Percentiles rank a stretch among this genome's conserved stretches.
These are phyloP conservation scores for Citrus mangshanensis DNA, from an alignment of 345 rosid genomes.

Conservation along the genomic window DNA sequence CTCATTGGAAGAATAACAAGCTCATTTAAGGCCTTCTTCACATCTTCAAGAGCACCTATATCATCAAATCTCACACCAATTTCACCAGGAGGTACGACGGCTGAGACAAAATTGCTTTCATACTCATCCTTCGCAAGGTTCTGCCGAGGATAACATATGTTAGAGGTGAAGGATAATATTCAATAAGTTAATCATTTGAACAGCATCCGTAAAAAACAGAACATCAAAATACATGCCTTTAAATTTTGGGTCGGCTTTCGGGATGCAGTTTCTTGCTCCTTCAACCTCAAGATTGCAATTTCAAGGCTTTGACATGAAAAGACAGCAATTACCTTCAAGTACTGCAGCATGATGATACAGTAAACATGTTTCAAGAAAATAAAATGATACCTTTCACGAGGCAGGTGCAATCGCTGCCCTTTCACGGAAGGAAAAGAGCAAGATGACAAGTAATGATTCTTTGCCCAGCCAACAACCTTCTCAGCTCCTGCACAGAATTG, in stretches of 20 bases:
- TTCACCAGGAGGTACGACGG: conserved; percentile 93
- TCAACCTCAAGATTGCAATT: conserved; percentile 70
- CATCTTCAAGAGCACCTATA: conserved; percentile 96
- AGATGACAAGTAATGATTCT: conserved; percentile 76
- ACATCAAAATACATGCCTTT: conserved; percentile 50
- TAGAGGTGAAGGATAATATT: conserved; percentile 14
- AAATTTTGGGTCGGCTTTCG: conserved; percentile 70
- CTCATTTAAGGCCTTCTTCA: conserved; percentile 87
- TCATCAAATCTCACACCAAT: conserved; percentile 92
- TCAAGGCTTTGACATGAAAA: conserved; percentile 67
- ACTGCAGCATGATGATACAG: not conserved
- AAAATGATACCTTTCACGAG: conserved; percentile 70
- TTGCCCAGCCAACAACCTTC: conserved; percentile 96
- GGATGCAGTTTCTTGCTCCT: conserved; percentile 66
- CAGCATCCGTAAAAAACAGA: conserved; percentile 1
- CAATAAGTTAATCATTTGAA: conserved; percentile 9
- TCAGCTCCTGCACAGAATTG: conserved; percentile 66
- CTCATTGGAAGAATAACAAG: conserved; percentile 99
- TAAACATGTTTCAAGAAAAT: not conserved
- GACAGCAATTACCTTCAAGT: conserved; percentile 24
- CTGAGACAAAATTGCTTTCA: conserved; percentile 81
- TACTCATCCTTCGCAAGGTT: conserved; percentile 87
- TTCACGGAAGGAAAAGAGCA: conserved; percentile 59
- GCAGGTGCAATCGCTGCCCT: conserved; percentile 68
- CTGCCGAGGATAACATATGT: conserved; percentile 39